Evolutionary conservation across 2,329 filamentous ascomycete species (phyloP).

Genomic region (Phaeosphaeria sp.): DNA sequence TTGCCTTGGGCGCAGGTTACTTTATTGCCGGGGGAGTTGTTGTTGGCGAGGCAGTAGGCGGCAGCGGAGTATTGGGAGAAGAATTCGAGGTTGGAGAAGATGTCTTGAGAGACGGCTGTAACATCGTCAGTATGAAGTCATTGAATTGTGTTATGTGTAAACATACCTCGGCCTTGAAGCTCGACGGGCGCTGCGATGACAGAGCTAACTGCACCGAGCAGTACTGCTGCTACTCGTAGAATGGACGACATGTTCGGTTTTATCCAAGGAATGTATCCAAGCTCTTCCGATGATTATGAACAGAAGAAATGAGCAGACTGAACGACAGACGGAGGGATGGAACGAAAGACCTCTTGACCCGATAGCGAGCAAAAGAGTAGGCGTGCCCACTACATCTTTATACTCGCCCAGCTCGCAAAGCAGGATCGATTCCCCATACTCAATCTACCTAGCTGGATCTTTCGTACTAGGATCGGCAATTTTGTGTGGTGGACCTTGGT

Average conservation of each 20-base stretch:
- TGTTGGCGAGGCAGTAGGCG: constrained; percentile 59
- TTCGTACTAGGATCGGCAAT: background rate
- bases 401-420: background rate
- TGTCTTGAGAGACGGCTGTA: constrained; percentile 47
- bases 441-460: background rate
- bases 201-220: constrained; percentile 28
- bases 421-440: background rate
- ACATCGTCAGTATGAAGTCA: background rate
- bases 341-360: constrained; percentile 1
- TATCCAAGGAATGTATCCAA: constrained; percentile 11
- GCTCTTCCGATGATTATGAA: background rate
- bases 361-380: background rate
- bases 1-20: constrained; percentile 55
- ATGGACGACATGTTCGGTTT: constrained; percentile 22
- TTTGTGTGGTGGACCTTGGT: background rate
- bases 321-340: background rate
- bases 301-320: background rate
- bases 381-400: background rate
- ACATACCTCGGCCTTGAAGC: constrained; percentile 36
- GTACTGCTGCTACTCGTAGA: constrained; percentile 22
- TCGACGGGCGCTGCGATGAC: constrained; percentile 36
- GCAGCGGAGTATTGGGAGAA: constrained; percentile 62
- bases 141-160: background rate
- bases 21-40: constrained; percentile 52
- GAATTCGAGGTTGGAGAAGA: constrained; percentile 53